phyloP scores from a whole-genome alignment of 164 flowering plant species.

The Stephania yunnanensis region DNA sequence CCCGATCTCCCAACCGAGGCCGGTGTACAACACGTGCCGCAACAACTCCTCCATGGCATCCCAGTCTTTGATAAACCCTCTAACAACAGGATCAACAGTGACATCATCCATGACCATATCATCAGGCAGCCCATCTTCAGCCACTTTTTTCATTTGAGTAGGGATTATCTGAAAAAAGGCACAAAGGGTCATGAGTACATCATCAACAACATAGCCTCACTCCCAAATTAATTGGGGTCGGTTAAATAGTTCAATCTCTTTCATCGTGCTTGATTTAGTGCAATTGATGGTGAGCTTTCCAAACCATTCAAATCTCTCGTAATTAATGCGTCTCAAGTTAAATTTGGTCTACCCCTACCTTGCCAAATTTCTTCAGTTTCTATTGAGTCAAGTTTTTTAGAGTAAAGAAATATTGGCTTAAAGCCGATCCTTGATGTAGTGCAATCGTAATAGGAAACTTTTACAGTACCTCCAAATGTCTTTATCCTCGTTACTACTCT shows the following conservation, averaged over 20 bases:
- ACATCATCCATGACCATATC: constrained; percentile 42
- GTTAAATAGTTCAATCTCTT: too few species aligned
- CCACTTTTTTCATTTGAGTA: constrained; percentile 71
- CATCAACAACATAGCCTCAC: too few species aligned
- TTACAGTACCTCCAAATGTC: background rate
- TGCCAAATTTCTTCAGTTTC: too few species aligned
- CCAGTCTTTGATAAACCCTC: constrained; percentile 90
- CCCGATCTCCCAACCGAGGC: constrained; percentile 97
- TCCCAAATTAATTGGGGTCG: too few species aligned
- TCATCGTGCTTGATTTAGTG: too few species aligned
- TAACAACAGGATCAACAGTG: constrained; percentile 72
- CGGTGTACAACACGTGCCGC: constrained; percentile 72
- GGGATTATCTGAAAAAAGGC: constrained; percentile 58
- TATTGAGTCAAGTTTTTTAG: too few species aligned
- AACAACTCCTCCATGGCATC: constrained; percentile 98
- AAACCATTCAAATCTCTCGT: too few species aligned
- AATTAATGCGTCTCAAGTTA: too few species aligned
- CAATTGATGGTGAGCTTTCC: too few species aligned
- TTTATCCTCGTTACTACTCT: background rate
- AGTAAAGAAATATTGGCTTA: too few species aligned
- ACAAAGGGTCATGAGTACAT: background rate
- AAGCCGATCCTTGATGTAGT: too few species aligned
- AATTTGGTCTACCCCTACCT: too few species aligned
- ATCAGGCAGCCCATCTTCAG: constrained; percentile 57
- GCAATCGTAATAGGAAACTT: background rate